Evolutionary conservation across 2,329 filamentous ascomycete genomes (phyloP), one percentile per base, ranked within the genome.

Genomic region (Claviceps sorghi): DNA sequence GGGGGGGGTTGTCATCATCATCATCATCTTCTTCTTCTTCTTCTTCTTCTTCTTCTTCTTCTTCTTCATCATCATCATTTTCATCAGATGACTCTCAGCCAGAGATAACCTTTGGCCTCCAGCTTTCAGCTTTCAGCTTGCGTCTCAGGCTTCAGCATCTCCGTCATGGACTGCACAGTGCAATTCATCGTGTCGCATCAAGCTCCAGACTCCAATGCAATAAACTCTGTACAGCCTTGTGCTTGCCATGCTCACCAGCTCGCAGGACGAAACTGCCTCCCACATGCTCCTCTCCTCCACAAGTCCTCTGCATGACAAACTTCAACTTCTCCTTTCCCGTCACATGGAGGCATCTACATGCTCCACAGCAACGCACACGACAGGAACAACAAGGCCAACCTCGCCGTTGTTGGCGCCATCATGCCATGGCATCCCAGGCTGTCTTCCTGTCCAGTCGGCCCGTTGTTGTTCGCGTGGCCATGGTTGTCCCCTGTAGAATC

Each of bases 401-500:
- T 42, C 21, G 43, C 22, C 21, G 21, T 17, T 17, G 22, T 30
- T 17, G 38, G 49, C n/a, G n/a, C n/a, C 30, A n/a, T 30, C 1
- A 17, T 22, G 19, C 21, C 17, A 26, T 40, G 43, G 8, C 15
- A 43, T 44, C 43, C 43, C 26, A 43, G 44, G 17, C 30, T 42
- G 34, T 46, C 52, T 17, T 48, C 38, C 22, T 50, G 42, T 36
- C 36, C 21, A 13, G n/a, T 22, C 22, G 41, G 26, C 9, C 30
- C 11, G 17, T 46, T 36, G 13, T 48, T 49, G 19, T n/a, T 41
- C 34, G 26, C 36, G 6, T 42, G 34, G 19, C 40, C 49, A 43
- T n/a, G n/a, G n/a, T 50, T 36, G 32, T 54, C 51, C 26, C 51
- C 53, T 6, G 62, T 57, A 32, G 58, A 60, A 5, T 36, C 40